Evolutionary conservation across 768 basidiomycete species (phyloP), one percentile per base, ranked within the genome.

Genomic region (Trametes meyenii): DNA sequence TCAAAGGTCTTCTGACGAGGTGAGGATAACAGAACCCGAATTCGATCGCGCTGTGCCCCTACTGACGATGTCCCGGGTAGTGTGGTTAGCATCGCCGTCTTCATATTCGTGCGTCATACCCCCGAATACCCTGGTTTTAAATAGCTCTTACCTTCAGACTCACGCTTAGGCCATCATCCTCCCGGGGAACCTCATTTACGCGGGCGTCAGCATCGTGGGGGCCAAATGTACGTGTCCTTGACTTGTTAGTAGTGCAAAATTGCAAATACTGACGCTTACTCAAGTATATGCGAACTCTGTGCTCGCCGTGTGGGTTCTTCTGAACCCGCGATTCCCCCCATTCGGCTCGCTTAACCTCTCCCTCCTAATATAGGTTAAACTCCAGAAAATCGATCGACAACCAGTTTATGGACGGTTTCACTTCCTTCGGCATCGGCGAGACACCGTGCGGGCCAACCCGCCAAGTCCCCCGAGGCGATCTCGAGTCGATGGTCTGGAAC

Each of bases 251-350:
- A 16, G 7, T 29, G 14, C 33, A 16, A 29, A 3, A 29, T 49
- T 11, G 24, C 12, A 23, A 19, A 21, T 3, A 24, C 45, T 46
- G 13, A 46, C 45, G 19, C n/a, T 24, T 3, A 13, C 19, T 36
- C 19, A 23, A 57, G 55, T 57, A 5, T 57, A 57, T 21, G 55
- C 55, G 8, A 57, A 57, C 55, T 57, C 55, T 2, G 55, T 57
- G 3, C 55, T 57, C 33, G 55, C 55, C 3, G 45, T 57, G 55
- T 57, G 19, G 29, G 55, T 35, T 10, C 2, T 8, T 16, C 21
- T 5, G 29, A n/a, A 3, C n/a, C n/a, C n/a, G 10, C 14, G 17
- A 50, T 26, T 24, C 2, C 11, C 12, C 2, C 4, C 24, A 10
- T 26, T 11, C 12, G 12, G 17, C 24, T 11, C 2, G 26, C 23